Conservation (phyloP, 345 rosid species). For the Lumnitzera littorea region DNA sequence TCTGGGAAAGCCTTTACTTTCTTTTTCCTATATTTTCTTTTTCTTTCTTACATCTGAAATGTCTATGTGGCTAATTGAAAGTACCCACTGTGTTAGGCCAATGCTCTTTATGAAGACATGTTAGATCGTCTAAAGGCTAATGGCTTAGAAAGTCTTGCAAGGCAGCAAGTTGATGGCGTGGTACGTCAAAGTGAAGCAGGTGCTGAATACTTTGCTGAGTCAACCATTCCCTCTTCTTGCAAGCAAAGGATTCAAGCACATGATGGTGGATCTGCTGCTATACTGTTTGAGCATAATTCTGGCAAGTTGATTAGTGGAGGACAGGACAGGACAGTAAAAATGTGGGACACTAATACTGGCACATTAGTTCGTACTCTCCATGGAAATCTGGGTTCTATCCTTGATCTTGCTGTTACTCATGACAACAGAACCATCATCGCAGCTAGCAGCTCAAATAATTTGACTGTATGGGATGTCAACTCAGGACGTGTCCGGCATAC, state of each 20-base stretch:
- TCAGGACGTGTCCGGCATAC: constrained; percentile 80
- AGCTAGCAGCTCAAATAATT: constrained; percentile 92
- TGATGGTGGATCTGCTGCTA: constrained; percentile 90
- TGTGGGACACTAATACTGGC: constrained; percentile 87
- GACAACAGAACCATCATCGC: constrained; percentile 82
- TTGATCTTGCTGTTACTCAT: constrained; percentile 73
- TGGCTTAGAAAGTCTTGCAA: constrained; percentile 82
- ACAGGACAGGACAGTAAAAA: constrained; percentile 72
- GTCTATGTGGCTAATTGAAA: constrained; percentile 9
- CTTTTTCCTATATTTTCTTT: not conserved
- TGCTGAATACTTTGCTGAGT: constrained; percentile 73
- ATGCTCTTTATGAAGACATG: constrained; percentile 89
- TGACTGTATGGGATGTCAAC: constrained; percentile 82
- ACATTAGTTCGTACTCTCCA: constrained; percentile 48
- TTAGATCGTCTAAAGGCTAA: constrained; percentile 75
- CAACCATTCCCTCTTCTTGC: constrained; percentile 67
- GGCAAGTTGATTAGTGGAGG: constrained; percentile 77
- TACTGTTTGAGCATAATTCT: constrained; percentile 72
- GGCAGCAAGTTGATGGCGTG: constrained; percentile 92
- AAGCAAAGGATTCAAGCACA: constrained; percentile 75
- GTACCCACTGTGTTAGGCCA: constrained; percentile 38
- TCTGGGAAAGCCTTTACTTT: not conserved
- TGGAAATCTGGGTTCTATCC: constrained; percentile 88
- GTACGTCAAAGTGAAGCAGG: constrained; percentile 91
- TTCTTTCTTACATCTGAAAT: not conserved